Evolutionary conservation across 768 basidiomycete species (phyloP).

Genomic region (Clitopilus passeckerianus): DNA sequence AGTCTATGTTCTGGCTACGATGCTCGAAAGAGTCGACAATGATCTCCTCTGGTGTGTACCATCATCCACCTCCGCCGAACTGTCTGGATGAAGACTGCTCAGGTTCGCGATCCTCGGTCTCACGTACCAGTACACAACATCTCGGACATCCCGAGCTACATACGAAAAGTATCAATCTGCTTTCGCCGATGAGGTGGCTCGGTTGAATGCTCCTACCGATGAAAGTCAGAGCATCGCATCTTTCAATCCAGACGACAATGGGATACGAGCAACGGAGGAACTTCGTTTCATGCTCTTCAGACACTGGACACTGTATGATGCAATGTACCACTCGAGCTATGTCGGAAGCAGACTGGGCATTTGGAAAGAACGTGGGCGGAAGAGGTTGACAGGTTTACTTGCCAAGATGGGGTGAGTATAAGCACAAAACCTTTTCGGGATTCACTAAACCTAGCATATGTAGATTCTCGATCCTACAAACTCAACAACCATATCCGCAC

Average conservation of each 20-base stretch:
- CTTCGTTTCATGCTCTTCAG: conserved; percentile 91
- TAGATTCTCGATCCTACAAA: conserved; percentile 92
- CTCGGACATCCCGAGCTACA: conserved; percentile 79
- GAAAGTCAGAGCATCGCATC: conserved; percentile 23
- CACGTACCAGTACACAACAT: conserved; percentile 87
- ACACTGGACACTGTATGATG: conserved; percentile 97
- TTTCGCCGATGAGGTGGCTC: conserved; percentile 88
- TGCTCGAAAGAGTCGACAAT: conserved; percentile 89
- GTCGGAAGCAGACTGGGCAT: conserved; percentile 93
- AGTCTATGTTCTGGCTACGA: conserved; percentile 84
- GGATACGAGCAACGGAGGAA: conserved; percentile 82
- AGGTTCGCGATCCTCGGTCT: conserved; percentile 93
- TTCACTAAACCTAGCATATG: not conserved
- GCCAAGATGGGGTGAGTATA: conserved; percentile 91
- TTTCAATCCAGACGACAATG: conserved; percentile 75
- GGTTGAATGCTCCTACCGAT: conserved; percentile 69
- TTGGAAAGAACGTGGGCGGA: conserved; percentile 93
- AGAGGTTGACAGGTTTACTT: conserved; percentile 82
- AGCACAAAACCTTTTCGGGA: not conserved
- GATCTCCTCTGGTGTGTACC: conserved; percentile 80
- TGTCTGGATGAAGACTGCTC: conserved; percentile 5
- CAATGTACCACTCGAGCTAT: conserved; percentile 97
- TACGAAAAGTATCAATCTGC: conserved; percentile 81
- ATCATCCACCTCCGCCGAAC: not conserved
- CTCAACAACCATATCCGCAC: conserved; percentile 88